Base-by-base conservation (phyloP, 768 basidiomycete species). In the Phaffia australis region DNA sequence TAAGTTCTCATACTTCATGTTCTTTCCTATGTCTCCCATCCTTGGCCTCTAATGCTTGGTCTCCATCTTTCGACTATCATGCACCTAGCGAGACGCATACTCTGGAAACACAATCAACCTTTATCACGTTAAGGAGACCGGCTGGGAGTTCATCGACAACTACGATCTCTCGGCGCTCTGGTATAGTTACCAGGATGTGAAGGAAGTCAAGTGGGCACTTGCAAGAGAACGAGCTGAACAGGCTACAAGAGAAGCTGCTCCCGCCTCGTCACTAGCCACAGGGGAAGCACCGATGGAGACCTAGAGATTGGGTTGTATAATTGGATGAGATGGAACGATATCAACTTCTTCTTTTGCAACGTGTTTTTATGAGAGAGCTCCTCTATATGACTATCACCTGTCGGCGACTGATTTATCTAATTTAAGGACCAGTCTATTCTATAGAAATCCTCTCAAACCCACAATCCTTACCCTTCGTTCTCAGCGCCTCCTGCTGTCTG, bases 71-170 rank as follows among this genome's bases (percentile, higher is more conserved):
- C 57, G 29, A 30, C 8, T 18, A 25, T 30, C n/a, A 30, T 5
- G 23, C 29, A 19, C 19, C 15, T 46, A 60, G 57, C 60, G 64
- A 69, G 92, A 95, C 76, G 91, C 91, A 7, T 94, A 87, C 80
- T 94, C 92, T 8, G 91, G 91, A 60, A 99, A 99, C 79, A 86
- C 89, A 6, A 86, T 88, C 79, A 99, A 98, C 78, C 80, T 99
- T 49, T 99, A 89, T 75, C 92, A 95, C 69, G 89, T 99, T 73
- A 87, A 90, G 75, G 85, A 94, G 76, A 82, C 88, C 66, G 94
- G 94, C 6, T 99, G 95, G 95, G 81, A 85, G 70, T 98, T 97
- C 79, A 87, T 97, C 73, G 91, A 87, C 68, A 94, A 92, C 80
- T 93, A 90, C 79, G 93, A 97, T 76, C 79, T 97, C 70, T 84